These are phyloP conservation scores for Candida insectorum DNA, from an alignment of 805 yeast species.

Conservation along the genomic window DNA sequence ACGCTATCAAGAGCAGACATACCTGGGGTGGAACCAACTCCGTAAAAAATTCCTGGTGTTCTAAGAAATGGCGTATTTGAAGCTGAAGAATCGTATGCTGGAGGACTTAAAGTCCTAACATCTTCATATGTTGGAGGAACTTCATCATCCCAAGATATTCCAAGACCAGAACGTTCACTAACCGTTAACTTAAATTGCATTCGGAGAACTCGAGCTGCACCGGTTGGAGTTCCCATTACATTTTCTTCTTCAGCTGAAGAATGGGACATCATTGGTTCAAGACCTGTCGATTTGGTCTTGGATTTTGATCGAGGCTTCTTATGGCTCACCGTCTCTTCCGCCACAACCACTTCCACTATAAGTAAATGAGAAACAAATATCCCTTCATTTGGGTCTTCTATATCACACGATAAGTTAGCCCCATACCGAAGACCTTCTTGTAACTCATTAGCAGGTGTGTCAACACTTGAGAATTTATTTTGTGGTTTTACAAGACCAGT, in stretches of 20 bases:
- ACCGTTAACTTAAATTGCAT: constrained; percentile 88
- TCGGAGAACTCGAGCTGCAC: constrained; percentile 89
- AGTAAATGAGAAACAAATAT: constrained; percentile 71
- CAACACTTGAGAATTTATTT: constrained; percentile 41
- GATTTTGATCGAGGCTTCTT: constrained; percentile 7
- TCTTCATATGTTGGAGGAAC: constrained; percentile 96
- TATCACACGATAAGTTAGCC: constrained; percentile 71
- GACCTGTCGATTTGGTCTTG: constrained; percentile 8
- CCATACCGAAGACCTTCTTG: constrained; percentile 27
- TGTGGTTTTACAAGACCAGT: constrained; percentile 50
- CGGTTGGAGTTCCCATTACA: constrained; percentile 73
- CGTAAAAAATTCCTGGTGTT: constrained; percentile 39
- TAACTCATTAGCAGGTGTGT: constrained; percentile 19
- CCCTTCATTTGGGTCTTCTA: constrained; percentile 79
- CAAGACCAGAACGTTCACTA: constrained; percentile 91
- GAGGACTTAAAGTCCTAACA: constrained; percentile 81
- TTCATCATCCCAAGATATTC: constrained; percentile 98
- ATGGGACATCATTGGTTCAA: constrained; percentile 25
- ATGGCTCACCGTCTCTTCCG: constrained; percentile 72
- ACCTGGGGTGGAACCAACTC: constrained; percentile 42
- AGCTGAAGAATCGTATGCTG: constrained; percentile 51
- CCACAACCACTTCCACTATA: constrained; percentile 86
- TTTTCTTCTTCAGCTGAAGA: constrained; percentile 11
- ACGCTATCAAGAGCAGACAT: too few species aligned
- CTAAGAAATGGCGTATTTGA: constrained; percentile 21